Base-by-base conservation (phyloP, 257 asterid species). In the Catharanthus roseus region DNA sequence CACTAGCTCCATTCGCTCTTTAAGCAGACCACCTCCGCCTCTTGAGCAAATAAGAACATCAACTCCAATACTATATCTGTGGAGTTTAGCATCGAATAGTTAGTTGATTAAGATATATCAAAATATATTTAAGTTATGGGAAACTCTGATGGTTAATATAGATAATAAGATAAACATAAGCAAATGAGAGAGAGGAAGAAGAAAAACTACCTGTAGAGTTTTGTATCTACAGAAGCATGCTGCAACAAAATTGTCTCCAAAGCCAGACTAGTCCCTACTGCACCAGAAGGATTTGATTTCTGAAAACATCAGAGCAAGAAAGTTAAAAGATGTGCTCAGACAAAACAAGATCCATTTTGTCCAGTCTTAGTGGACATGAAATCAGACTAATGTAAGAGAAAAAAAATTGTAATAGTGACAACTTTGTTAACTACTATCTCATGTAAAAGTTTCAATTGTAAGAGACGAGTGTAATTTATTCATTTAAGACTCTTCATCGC, bases 1-100 rank as follows among this genome's bases (percentile, higher is more conserved):
- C 73, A 85, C 93, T 54, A 93, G 90, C 83, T 91, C 95, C 96
- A 93, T 93, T 75, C 99, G 96, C 85, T 93, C 97, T 58, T 76
- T 76, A 68, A 93, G 80, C 73, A 93, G 86, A 55, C 99, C 99
- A 29, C 99, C 99, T 1, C 99, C 99, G 73, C 97, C 99, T 88
- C 97, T 84, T 73, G 96, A 93, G 84, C 99, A 93, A 79, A 93
- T 88, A 69, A 93, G 97, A 71, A 91, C 79, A 21, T 77, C 86
- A 24, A 74, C 75, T 72, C 88, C 86, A 33, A 61, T 64, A 74
- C 84, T 89, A 81, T 82, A 79, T 77, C 97, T 90, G 90, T 71
- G 71, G 61, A 60, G 72, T 61, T 56, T 55, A 62, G 36, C 50
- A 72, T 61, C n/a, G 34, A 18, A 61, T 61, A 61, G 18, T 61